These are phyloP conservation scores for Syzygium oleosum DNA, from an alignment of 345 rosid species.

Conservation along the genomic window DNA sequence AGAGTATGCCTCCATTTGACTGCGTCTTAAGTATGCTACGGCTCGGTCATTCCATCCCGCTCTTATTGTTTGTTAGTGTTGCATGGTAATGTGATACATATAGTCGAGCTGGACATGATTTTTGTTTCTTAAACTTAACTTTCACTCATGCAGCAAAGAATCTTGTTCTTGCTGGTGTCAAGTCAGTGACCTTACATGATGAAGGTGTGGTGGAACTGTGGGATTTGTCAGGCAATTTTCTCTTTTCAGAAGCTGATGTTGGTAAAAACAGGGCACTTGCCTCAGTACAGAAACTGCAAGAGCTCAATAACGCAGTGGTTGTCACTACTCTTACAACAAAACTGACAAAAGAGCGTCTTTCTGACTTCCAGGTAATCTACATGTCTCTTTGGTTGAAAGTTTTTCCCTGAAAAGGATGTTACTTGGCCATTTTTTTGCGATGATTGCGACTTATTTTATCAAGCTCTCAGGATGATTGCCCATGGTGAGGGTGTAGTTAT, in stretches of 20 bases:
- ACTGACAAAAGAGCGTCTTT: slow-evolving; percentile 64
- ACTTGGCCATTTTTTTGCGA: not conserved
- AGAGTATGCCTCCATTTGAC: not conserved
- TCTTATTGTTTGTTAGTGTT: not conserved
- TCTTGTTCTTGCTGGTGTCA: slow-evolving; percentile 92
- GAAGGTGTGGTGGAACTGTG: slow-evolving; percentile 71
- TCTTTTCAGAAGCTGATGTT: slow-evolving; percentile 62
- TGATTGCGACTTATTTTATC: not conserved
- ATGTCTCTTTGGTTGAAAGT: not conserved
- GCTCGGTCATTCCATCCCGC: not conserved
- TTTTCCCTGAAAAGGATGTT: not conserved
- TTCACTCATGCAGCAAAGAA: slow-evolving; percentile 63
- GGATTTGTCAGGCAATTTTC: slow-evolving; percentile 86
- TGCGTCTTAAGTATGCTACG: not conserved
- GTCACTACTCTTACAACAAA: slow-evolving; percentile 56
- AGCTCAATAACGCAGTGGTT: slow-evolving; percentile 78
- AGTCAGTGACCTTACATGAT: slow-evolving; percentile 94
- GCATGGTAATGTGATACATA: not conserved
- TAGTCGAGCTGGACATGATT: not conserved
- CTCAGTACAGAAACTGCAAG: slow-evolving; percentile 83
- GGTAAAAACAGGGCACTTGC: slow-evolving; percentile 94
- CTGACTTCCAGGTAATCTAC: slow-evolving; percentile 63
- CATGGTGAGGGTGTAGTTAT: not conserved
- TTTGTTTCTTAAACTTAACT: not conserved
- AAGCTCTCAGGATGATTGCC: not conserved